Evolutionary conservation across 2,329 filamentous ascomycete species (phyloP).

Genomic region (Emmonsiellopsis sp.): DNA sequence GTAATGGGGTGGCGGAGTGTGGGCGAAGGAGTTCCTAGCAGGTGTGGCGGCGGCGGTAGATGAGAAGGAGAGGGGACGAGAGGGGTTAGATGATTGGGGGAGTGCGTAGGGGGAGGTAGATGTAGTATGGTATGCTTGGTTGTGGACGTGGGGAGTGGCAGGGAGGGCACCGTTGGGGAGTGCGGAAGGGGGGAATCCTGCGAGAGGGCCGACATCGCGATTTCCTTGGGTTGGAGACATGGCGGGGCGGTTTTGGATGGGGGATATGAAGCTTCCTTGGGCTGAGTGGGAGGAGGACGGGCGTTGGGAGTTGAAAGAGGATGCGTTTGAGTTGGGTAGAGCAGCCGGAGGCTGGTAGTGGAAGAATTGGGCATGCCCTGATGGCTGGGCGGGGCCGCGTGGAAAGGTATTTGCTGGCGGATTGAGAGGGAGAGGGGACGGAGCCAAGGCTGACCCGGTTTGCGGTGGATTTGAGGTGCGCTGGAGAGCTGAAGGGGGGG

Average conservation of each 20-base stretch:
- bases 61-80: slow-evolving; percentile 23
- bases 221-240: slow-evolving; percentile 43
- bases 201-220: slow-evolving; percentile 37
- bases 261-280: slow-evolving; percentile 25
- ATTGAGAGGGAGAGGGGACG: neutral
- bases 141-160: slow-evolving; percentile 18
- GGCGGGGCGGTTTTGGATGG: slow-evolving; percentile 36
- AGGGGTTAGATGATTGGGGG: slow-evolving; percentile 20
- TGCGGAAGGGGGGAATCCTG: slow-evolving; percentile 29
- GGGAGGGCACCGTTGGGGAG: slow-evolving; percentile 21
- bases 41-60: slow-evolving; percentile 17
- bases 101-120: slow-evolving; percentile 7
- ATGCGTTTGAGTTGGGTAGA: neutral
- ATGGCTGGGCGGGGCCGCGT: neutral
- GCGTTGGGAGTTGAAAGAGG: slow-evolving; percentile 25
- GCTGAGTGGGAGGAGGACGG: slow-evolving; percentile 34
- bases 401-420: neutral
- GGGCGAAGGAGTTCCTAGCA: slow-evolving; percentile 23
- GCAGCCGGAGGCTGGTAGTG: slow-evolving; percentile 8
- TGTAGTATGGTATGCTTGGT: slow-evolving; percentile 1
- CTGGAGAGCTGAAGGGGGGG: neutral
- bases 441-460: neutral
- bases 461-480: neutral
- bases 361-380: slow-evolving; percentile 3
- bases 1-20: slow-evolving; percentile 21